These are phyloP conservation scores for Botrytis elliptica DNA, from an alignment of 2,329 filamentous ascomycete genomes.

Conservation along the genomic window DNA sequence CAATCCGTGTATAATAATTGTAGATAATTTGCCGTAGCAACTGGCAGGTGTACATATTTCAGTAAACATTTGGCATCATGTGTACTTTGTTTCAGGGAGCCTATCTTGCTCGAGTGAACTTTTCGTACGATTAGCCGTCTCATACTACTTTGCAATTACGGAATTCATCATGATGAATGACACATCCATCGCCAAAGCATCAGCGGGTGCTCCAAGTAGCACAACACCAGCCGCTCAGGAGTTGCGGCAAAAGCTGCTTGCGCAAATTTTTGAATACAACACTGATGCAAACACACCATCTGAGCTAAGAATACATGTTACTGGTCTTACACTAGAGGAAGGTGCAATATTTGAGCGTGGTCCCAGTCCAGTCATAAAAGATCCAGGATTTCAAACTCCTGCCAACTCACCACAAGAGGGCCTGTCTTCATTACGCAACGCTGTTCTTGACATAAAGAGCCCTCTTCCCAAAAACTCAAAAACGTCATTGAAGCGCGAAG, in stretches of 20 bases:
- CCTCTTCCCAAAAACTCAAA: neutral
- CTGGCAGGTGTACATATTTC: neutral
- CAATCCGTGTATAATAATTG: neutral
- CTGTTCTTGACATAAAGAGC: neutral
- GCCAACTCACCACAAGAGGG: neutral
- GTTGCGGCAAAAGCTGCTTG: neutral
- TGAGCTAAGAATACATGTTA: slow-evolving; percentile 10
- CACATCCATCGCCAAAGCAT: neutral
- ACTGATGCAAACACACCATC: neutral
- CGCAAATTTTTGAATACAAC: slow-evolving; percentile 8
- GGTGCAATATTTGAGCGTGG: slow-evolving; percentile 1
- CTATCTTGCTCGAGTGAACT: neutral
- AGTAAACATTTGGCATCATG: neutral
- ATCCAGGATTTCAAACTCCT: neutral
- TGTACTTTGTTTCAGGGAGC: neutral
- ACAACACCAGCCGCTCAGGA: neutral
- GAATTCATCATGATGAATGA: neutral
- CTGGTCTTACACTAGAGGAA: slow-evolving; percentile 9
- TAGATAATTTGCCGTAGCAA: neutral
- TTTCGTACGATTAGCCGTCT: neutral
- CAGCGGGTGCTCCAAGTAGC: neutral
- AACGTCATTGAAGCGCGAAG: neutral
- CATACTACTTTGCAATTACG: neutral
- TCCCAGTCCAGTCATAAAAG: neutral
- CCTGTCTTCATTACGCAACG: neutral